Evolutionary conservation across 2,329 filamentous ascomycete genomes (phyloP).

Genomic region (Alternaria burnsii): DNA sequence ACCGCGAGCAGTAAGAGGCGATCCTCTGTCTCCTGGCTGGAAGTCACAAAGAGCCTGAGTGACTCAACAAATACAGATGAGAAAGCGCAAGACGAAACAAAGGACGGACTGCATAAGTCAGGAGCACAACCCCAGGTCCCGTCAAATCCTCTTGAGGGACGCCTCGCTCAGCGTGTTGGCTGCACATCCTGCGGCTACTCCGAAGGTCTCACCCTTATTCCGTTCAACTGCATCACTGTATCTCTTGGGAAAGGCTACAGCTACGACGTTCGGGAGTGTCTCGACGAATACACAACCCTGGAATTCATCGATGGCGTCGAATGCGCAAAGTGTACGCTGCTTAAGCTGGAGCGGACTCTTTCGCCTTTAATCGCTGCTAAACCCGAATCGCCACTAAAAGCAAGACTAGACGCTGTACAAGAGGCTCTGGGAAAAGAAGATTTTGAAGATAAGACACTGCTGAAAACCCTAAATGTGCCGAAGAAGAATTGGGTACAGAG

Average conservation of each 20-base stretch:
- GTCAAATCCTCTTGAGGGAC: conserved; percentile 84
- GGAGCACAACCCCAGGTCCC: conserved; percentile 36
- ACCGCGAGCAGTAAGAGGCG: conserved; percentile 54
- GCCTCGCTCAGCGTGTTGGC: conserved; percentile 86
- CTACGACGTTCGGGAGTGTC: conserved; percentile 78
- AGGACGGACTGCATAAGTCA: conserved; percentile 13
- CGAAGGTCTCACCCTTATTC: conserved; percentile 87
- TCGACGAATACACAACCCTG: conserved; percentile 84
- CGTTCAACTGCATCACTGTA: conserved; percentile 92
- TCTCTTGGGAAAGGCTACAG: conserved; percentile 71
- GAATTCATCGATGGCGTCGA: conserved; percentile 90
- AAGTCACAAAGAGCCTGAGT: conserved; percentile 35
- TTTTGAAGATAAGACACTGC: conserved; percentile 66
- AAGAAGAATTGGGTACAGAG: conserved; percentile 74
- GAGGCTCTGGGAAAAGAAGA: conserved; percentile 79
- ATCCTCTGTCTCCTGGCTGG: conserved; percentile 46
- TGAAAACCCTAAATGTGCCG: conserved; percentile 56
- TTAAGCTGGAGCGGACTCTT: conserved; percentile 60
- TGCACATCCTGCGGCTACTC: conserved; percentile 87
- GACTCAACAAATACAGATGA: conserved; percentile 20
- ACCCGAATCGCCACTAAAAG: conserved; percentile 55
- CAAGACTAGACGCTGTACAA: conserved; percentile 72
- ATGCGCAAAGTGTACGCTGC: conserved; percentile 87
- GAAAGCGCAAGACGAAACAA: conserved; percentile 9
- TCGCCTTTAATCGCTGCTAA: conserved; percentile 27